Percentiles rank a stretch among this genome's conserved stretches.
phyloP scores from a whole-genome alignment of 768 basidiomycete species.

The Rhizopogon sp. region DNA sequence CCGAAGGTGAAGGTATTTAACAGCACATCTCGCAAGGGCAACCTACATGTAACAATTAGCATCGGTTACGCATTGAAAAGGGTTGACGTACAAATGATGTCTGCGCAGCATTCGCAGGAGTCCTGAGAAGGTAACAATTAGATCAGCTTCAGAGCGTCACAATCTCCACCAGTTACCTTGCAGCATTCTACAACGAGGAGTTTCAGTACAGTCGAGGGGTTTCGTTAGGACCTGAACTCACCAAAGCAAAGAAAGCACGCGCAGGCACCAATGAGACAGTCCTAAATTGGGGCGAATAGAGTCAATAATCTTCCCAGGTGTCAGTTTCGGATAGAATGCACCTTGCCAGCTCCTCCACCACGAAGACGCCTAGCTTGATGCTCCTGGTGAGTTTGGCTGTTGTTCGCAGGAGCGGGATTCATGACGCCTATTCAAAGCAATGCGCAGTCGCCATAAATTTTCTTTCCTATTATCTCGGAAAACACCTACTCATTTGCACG shows the following conservation, averaged over 20 bases:
- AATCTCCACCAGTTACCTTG: slow-evolving; percentile 40
- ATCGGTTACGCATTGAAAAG: not conserved
- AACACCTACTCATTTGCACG: slow-evolving; percentile 56
- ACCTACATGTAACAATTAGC: slow-evolving; percentile 32
- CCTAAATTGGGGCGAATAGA: slow-evolving; percentile 32
- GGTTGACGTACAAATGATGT: slow-evolving; percentile 59
- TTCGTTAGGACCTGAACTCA: slow-evolving; percentile 26
- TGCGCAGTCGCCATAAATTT: not conserved
- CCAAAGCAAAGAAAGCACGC: slow-evolving; percentile 74
- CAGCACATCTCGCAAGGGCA: slow-evolving; percentile 67
- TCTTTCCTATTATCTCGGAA: too few relatives aligned
- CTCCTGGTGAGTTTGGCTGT: slow-evolving; percentile 34
- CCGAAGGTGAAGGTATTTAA: not conserved
- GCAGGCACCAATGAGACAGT: slow-evolving; percentile 58
- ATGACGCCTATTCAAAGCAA: slow-evolving; percentile 33
- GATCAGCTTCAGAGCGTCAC: not conserved
- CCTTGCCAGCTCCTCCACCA: slow-evolving; percentile 69
- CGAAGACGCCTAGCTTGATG: slow-evolving; percentile 54
- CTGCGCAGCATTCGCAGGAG: slow-evolving; percentile 65
- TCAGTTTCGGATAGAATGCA: slow-evolving; percentile 14
- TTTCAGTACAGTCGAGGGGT: not conserved
- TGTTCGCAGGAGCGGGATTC: slow-evolving; percentile 36
- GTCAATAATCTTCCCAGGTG: not conserved
- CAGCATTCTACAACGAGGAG: slow-evolving; percentile 50
- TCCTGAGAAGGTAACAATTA: slow-evolving; percentile 32